Evolutionary conservation across 768 basidiomycete species (phyloP).

Genomic region (Leucocoprinus sp.): DNA sequence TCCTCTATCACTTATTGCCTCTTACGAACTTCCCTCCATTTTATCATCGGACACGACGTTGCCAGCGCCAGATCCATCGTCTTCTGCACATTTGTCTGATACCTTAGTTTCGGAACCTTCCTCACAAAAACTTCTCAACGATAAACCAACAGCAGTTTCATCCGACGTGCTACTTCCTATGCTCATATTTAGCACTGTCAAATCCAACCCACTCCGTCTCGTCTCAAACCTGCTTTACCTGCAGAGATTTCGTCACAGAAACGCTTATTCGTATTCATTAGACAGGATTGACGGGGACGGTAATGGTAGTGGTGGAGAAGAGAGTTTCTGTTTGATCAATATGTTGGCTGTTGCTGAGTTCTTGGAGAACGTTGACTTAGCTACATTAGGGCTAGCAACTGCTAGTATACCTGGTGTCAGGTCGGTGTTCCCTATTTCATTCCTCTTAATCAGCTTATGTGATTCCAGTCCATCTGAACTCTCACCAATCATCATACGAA

Average conservation of each 20-base stretch:
- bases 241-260: slow-evolving; percentile 49
- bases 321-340: slow-evolving; percentile 90
- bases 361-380: slow-evolving; percentile 88
- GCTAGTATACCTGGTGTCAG: slow-evolving; percentile 39
- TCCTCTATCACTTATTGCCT: slow-evolving; percentile 1
- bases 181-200: slow-evolving; percentile 91
- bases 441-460: too few species aligned
- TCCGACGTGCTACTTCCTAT: slow-evolving; percentile 90
- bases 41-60: neutral
- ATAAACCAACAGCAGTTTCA: slow-evolving; percentile 49
- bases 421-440: too few species aligned
- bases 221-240: slow-evolving; percentile 63
- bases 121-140: neutral
- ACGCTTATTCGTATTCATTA: too few species aligned
- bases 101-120: neutral
- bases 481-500: slow-evolving; percentile 67
- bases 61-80: neutral
- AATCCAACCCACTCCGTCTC: slow-evolving; percentile 80
- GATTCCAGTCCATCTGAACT: slow-evolving; percentile 60
- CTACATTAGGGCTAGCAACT: slow-evolving; percentile 50
- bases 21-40: slow-evolving; percentile 2
- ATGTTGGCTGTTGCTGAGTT: slow-evolving; percentile 94
- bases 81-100: neutral
- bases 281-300: neutral
- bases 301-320: slow-evolving; percentile 59